A percentile compares a stretch with the other conserved stretches of the same genome.
Conservation (phyloP, 371 early-diverging fungal genomes). For the Rhizopus sp. region DNA sequence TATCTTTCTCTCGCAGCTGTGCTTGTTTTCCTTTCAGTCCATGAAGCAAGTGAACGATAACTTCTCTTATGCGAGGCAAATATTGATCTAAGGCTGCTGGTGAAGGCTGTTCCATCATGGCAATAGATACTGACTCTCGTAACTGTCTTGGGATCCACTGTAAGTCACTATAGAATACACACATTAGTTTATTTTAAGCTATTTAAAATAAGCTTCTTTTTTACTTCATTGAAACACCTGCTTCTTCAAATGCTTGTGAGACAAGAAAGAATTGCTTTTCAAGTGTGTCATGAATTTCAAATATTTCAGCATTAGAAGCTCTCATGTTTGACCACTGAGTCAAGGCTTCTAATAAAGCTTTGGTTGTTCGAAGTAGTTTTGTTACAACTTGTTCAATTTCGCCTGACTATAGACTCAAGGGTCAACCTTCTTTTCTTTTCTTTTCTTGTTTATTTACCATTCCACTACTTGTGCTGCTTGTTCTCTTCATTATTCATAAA, state of each 20-base stretch:
- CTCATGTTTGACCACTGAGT: constrained; percentile 59
- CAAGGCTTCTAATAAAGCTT: constrained; percentile 58
- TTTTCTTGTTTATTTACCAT: constrained; percentile 17
- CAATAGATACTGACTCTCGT: constrained; percentile 52
- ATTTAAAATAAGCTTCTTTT: background rate
- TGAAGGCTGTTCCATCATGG: constrained; percentile 59
- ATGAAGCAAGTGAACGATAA: constrained; percentile 64
- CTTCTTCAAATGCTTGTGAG: constrained; percentile 59
- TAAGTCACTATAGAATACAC: constrained; percentile 44
- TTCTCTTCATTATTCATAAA: constrained; percentile 22
- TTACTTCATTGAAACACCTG: constrained; percentile 58
- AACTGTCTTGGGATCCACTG: constrained; percentile 61
- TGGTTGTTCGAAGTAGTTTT: constrained; percentile 60
- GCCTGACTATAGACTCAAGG: constrained; percentile 30
- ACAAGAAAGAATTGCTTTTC: constrained; percentile 60
- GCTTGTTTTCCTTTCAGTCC: constrained; percentile 65
- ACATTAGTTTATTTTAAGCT: background rate
- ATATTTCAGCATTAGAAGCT: constrained; percentile 50
- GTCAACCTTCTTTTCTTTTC: background rate
- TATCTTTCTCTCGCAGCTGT: constrained; percentile 43
- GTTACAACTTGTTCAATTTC: constrained; percentile 67
- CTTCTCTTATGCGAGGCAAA: constrained; percentile 62
- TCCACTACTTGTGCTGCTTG: constrained; percentile 14
- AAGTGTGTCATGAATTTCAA: constrained; percentile 58
- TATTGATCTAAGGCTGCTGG: constrained; percentile 54